Conservation (phyloP, 2,329 filamentous ascomycete species). For the Pyricularia pennisetigena region DNA sequence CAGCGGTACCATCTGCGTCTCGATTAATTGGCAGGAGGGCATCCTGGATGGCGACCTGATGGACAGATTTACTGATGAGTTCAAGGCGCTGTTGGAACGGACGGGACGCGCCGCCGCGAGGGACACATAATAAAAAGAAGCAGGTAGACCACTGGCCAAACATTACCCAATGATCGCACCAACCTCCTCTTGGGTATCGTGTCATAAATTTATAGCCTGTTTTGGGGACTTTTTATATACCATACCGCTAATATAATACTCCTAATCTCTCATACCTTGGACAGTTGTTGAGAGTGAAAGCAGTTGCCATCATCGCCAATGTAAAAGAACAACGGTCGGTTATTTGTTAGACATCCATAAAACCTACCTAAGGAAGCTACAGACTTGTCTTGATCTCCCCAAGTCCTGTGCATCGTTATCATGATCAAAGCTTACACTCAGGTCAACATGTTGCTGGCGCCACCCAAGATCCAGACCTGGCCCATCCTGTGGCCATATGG, state of each 20-base stretch:
- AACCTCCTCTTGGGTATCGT: background rate
- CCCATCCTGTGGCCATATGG: too few species aligned
- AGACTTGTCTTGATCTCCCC: too few species aligned
- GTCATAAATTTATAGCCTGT: background rate
- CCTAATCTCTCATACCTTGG: background rate
- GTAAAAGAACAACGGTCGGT: too few species aligned
- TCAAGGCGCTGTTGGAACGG: background rate
- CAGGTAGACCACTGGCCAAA: background rate
- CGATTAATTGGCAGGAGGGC: constrained; percentile 37
- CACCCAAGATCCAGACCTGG: too few species aligned
- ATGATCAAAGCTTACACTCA: too few species aligned
- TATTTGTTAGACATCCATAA: too few species aligned
- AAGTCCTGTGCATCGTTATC: too few species aligned
- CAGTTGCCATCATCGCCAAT: background rate
- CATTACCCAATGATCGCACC: background rate
- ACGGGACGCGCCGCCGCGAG: background rate
- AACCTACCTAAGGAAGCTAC: too few species aligned
- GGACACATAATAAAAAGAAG: background rate
- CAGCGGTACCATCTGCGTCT: constrained; percentile 28
- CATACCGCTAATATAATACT: background rate
- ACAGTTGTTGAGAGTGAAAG: background rate
- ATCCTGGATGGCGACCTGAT: constrained; percentile 28
- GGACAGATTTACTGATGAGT: constrained; percentile 17
- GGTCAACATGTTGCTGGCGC: too few species aligned
- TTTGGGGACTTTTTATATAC: background rate